These are phyloP conservation scores for Sporothrix globosa DNA, from an alignment of 2,329 filamentous ascomycete genomes.

Conservation along the genomic window DNA sequence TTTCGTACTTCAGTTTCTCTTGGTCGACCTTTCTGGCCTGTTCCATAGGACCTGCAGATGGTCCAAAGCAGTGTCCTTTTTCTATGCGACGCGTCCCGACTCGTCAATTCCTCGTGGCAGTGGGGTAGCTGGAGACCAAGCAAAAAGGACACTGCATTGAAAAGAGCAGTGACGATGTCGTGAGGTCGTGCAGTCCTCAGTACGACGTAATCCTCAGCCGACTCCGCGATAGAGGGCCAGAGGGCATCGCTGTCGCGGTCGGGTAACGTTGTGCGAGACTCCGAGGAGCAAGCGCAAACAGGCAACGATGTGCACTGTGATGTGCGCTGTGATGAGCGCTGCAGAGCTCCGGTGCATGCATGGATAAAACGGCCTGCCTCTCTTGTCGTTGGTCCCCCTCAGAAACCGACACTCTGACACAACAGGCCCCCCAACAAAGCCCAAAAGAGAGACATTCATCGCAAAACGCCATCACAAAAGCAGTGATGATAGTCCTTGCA, in stretches of 20 bases:
- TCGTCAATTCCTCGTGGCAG: conserved; percentile 28
- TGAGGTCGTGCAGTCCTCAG: no score
- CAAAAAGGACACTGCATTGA: neutral
- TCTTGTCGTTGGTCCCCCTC: neutral
- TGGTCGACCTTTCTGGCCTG: neutral
- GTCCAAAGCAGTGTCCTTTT: neutral
- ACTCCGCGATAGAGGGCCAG: no score
- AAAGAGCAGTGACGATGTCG: neutral
- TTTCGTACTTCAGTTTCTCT: neutral
- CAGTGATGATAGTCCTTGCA: neutral
- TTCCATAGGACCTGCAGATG: neutral
- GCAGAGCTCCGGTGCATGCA: conserved; percentile 3
- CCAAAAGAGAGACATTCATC: neutral
- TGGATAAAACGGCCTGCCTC: neutral
- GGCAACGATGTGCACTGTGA: conserved; percentile 8
- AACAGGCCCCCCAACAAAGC: neutral
- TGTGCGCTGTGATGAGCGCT: neutral
- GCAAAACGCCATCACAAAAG: neutral
- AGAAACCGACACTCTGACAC: conserved; percentile 4
- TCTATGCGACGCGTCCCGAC: conserved; percentile 4
- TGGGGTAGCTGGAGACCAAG: neutral
- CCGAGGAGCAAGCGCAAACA: neutral
- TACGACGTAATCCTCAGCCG: no score
- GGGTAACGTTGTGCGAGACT: no score
- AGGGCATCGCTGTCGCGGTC: no score